Percentiles rank a stretch among this genome's conserved stretches.
These are phyloP conservation scores for Bipolaris victoriae DNA, from an alignment of 2,329 filamentous ascomycete species.

Conservation along the genomic window DNA sequence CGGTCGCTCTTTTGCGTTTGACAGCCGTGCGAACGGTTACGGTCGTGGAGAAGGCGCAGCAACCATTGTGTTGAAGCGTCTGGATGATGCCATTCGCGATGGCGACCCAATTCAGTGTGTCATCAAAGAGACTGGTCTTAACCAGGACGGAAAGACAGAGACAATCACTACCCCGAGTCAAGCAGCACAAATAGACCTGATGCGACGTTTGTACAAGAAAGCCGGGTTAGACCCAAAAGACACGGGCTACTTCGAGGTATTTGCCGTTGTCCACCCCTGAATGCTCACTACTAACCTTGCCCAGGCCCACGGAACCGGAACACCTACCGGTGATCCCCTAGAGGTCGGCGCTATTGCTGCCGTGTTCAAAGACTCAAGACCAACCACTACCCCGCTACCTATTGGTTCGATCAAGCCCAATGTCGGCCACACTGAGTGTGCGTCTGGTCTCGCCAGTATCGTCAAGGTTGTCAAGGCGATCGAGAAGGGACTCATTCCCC, in stretches of 20 bases:
- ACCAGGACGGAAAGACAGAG: constrained; percentile 24
- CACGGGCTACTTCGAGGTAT: constrained; percentile 8
- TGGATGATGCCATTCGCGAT: constrained; percentile 30
- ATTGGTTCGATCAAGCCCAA: constrained; percentile 24
- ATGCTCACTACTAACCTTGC: background rate
- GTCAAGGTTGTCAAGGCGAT: constrained; percentile 32
- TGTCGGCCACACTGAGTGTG: constrained; percentile 38
- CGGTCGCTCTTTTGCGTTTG: constrained; percentile 35
- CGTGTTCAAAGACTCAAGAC: background rate
- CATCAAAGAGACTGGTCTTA: constrained; percentile 29
- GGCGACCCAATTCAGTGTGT: constrained; percentile 36
- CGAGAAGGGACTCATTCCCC: constrained; percentile 46
- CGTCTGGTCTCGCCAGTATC: constrained; percentile 25
- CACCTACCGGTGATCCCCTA: background rate
- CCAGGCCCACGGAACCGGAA: constrained; percentile 8
- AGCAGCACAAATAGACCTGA: constrained; percentile 27
- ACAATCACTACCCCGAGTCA: constrained; percentile 42
- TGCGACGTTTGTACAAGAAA: background rate
- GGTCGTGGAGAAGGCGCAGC: constrained; percentile 37
- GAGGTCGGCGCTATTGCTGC: background rate
- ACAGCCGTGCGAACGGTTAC: constrained; percentile 35
- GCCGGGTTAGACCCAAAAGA: constrained; percentile 3
- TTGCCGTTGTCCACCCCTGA: background rate
- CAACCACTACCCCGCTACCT: background rate
- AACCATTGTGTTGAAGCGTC: constrained; percentile 34